These are phyloP conservation scores for Cladosporium oxysporum DNA, from an alignment of 2,329 filamentous ascomycete species.

Conservation along the genomic window DNA sequence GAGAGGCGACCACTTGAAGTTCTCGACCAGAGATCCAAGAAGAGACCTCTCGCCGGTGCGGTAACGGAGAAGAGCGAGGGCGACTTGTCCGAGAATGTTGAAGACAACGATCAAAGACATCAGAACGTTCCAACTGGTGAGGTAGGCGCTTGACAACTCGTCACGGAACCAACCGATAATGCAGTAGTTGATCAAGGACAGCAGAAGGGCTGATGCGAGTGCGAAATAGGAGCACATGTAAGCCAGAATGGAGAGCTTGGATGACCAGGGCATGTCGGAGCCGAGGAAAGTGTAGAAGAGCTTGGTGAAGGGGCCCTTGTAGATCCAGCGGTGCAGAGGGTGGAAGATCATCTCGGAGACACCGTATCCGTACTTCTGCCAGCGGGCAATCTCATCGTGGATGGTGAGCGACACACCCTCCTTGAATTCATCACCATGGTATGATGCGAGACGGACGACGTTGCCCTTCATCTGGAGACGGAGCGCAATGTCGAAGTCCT, in stretches of 20 bases:
- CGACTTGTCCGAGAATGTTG: constrained; percentile 61
- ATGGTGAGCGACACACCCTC: constrained; percentile 73
- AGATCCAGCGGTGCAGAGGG: constrained; percentile 63
- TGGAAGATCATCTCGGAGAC: constrained; percentile 72
- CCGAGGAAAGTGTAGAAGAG: constrained; percentile 63
- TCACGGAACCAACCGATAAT: constrained; percentile 71
- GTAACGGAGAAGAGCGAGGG: constrained; percentile 64
- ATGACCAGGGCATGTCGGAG: constrained; percentile 63
- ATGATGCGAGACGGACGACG: constrained; percentile 67
- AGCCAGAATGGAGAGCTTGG: constrained; percentile 70
- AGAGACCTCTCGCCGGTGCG: constrained; percentile 58
- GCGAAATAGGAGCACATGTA: constrained; percentile 74
- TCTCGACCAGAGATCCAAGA: constrained; percentile 53
- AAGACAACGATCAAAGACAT: constrained; percentile 66
- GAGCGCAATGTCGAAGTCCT: constrained; percentile 76
- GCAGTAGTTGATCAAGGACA: constrained; percentile 71
- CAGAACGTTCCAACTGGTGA: constrained; percentile 66
- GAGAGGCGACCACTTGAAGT: constrained; percentile 64
- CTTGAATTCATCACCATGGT: constrained; percentile 69
- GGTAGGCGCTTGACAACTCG: constrained; percentile 65
- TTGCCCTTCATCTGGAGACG: constrained; percentile 71
- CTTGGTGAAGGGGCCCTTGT: constrained; percentile 65
- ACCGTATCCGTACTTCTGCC: constrained; percentile 74
- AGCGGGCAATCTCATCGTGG: constrained; percentile 70
- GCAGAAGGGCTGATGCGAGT: constrained; percentile 65